Base-by-base conservation (phyloP, 1,284 basidiomycete genomes). In the Rugiboletus extremiorientalis region DNA sequence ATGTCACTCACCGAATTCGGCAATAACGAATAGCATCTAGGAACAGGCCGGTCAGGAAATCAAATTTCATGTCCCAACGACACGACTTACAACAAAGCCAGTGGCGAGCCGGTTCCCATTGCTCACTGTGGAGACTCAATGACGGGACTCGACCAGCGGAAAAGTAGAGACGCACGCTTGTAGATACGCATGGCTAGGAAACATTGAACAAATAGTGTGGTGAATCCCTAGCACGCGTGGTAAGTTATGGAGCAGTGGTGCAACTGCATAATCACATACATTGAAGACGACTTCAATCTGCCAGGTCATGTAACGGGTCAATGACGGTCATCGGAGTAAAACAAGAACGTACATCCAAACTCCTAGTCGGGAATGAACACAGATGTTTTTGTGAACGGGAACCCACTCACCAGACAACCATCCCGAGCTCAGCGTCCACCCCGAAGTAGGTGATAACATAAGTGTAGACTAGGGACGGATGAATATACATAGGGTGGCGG, bases 361-460 rank as follows among this genome's bases (percentile, higher is more conserved):
- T 82, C 79, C 81, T 83, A 56, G 30, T 40, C 31, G 41, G 34
- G 14, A 33, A 54, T 61, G 41, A 60, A 36, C 14, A 54, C 37
- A 28, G 20, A 5, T 4, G 2, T 11, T 4, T 28, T 10, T 18
- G 30, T 12, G 14, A 40, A 49, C n/a, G 6, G 22, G 4, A 53
- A 27, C 27, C 20, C 12, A 64, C 77, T 56, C 62, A 82, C 84
- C 79, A 82, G 15, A 84, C 75, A 22, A 84, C 66, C 0, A 61
- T 63, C 1, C 44, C 53, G 6, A 85, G 75, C 33, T 69, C 62
- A 0, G 55, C 46, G 8, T 5, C 0, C 64, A 64, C 70, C 37
- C 74, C 75, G 60, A 77, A 85, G 57, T 83, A 71, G 14, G 76
- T 77, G 52, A 88, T 67, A 7, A 80, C 63, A 63, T 87, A 86